A percentile compares a stretch with the other conserved stretches of the same genome.
phyloP scores from a whole-genome alignment of 768 basidiomycete genomes.

The Termitomyces sp. region DNA sequence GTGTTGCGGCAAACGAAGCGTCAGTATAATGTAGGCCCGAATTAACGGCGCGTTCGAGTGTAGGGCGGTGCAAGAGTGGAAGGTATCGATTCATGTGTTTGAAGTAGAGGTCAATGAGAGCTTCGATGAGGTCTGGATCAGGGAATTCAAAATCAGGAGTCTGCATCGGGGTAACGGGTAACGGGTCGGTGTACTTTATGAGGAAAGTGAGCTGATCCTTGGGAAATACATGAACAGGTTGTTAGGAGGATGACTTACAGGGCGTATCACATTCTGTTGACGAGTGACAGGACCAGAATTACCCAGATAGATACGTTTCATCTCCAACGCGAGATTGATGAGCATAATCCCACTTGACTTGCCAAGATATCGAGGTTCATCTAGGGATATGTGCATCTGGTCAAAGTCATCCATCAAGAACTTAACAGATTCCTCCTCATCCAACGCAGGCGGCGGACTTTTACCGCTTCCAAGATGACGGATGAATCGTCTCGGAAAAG shows the following conservation, averaged over 20 bases:
- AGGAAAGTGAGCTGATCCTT: not conserved
- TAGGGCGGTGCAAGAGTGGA: slow-evolving; percentile 70
- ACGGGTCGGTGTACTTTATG: slow-evolving; percentile 22
- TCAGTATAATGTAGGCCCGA: slow-evolving; percentile 48
- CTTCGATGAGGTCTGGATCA: slow-evolving; percentile 40
- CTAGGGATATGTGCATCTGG: slow-evolving; percentile 20
- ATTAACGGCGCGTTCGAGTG: slow-evolving; percentile 48
- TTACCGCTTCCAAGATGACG: slow-evolving; percentile 2
- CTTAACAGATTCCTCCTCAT: slow-evolving; percentile 28
- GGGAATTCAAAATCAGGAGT: slow-evolving; percentile 38
- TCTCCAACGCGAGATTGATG: slow-evolving; percentile 43
- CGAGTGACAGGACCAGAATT: not conserved
- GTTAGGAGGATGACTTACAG: not conserved
- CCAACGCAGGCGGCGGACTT: slow-evolving; percentile 6
- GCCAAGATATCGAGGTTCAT: slow-evolving; percentile 43
- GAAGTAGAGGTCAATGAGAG: slow-evolving; percentile 67
- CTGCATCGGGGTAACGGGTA: slow-evolving; percentile 7
- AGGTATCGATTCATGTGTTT: slow-evolving; percentile 43
- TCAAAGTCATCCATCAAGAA: slow-evolving; percentile 32
- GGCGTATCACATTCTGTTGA: not conserved
- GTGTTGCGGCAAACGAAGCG: slow-evolving; percentile 46
- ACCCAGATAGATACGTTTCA: slow-evolving; percentile 50
- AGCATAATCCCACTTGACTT: slow-evolving; percentile 51
- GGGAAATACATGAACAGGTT: not conserved
- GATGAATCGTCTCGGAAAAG: slow-evolving; percentile 6